Conservation (phyloP, 768 basidiomycete genomes). For the Serendipita sp. region DNA sequence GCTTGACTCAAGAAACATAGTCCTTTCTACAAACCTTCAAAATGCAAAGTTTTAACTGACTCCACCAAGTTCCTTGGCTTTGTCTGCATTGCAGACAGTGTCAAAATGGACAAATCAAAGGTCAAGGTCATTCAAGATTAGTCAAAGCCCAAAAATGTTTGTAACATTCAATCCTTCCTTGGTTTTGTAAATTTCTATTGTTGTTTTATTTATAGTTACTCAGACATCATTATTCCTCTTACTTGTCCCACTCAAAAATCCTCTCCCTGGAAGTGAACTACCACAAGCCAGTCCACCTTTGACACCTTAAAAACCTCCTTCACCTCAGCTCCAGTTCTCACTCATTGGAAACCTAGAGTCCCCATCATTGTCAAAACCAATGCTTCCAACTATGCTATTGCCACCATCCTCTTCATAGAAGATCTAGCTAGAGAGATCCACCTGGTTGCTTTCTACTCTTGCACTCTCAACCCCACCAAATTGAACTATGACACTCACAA, state of each 20-base stretch:
- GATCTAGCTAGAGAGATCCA: constrained; percentile 14
- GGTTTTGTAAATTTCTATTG: constrained; percentile 23
- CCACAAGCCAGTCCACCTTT: constrained; percentile 15
- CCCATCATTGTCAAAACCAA: constrained; percentile 15
- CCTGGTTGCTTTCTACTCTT: constrained; percentile 26
- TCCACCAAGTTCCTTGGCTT: constrained; percentile 17
- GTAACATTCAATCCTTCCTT: constrained; percentile 19
- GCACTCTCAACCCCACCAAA: constrained; percentile 20
- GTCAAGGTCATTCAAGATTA: constrained; percentile 18
- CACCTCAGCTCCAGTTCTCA: constrained; percentile 18
- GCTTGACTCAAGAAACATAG: no score
- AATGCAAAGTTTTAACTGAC: no score
- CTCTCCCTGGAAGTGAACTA: constrained; percentile 13
- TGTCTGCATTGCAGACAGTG: constrained; percentile 2
- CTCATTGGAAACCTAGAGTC: constrained; percentile 18
- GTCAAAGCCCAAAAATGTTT: constrained; percentile 16
- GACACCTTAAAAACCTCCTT: constrained; percentile 18
- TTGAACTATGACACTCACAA: constrained; percentile 34
- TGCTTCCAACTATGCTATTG: constrained; percentile 19
- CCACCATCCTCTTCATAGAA: constrained; percentile 14
- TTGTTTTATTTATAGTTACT: constrained; percentile 20
- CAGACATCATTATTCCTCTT: constrained; percentile 20
- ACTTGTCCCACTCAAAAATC: constrained; percentile 17
- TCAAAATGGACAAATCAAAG: constrained; percentile 22
- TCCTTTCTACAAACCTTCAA: no score